Evolutionary conservation across 2,329 filamentous ascomycete species (phyloP).

Genomic region (Massarina eburnea): DNA sequence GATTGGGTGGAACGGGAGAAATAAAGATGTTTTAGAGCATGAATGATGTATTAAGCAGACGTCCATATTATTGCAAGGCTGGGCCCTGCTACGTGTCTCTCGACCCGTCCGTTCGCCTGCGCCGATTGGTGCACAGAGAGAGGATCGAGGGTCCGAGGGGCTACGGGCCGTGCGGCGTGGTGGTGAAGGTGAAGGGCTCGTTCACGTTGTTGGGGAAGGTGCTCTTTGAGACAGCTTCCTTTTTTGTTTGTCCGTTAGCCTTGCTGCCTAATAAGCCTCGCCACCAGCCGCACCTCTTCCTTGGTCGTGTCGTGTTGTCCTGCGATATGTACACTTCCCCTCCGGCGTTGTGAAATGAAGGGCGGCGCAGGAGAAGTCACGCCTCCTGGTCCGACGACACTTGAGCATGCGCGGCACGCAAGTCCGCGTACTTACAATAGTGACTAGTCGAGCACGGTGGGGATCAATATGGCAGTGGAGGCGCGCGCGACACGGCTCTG

Average conservation of each 20-base stretch:
- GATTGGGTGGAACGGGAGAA: conserved; percentile 14
- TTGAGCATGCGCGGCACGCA: conserved; percentile 4
- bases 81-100: conserved; percentile 5
- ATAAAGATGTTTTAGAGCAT: conserved; percentile 22
- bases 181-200: no score
- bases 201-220: no score
- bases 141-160: not conserved
- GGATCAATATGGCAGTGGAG: conserved; percentile 1
- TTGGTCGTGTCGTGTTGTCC: not conserved
- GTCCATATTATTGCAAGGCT: conserved; percentile 11
- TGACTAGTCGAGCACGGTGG: no score
- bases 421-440: no score
- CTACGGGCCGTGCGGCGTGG: not conserved
- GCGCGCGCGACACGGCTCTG: not conserved
- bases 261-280: no score
- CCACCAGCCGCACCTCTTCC: conserved; percentile 1
- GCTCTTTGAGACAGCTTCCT: conserved; percentile 8
- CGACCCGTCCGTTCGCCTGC: conserved; percentile 7
- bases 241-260: conserved; percentile 8
- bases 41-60: conserved; percentile 8
- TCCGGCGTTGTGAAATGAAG: conserved; percentile 9
- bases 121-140: conserved; percentile 11
- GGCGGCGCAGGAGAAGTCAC: conserved; percentile 7
- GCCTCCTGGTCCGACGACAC: conserved; percentile 6
- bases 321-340: not conserved